Evolutionary conservation across 2,329 filamentous ascomycete genomes (phyloP).

Genomic region (Davidsoniella virescens): DNA sequence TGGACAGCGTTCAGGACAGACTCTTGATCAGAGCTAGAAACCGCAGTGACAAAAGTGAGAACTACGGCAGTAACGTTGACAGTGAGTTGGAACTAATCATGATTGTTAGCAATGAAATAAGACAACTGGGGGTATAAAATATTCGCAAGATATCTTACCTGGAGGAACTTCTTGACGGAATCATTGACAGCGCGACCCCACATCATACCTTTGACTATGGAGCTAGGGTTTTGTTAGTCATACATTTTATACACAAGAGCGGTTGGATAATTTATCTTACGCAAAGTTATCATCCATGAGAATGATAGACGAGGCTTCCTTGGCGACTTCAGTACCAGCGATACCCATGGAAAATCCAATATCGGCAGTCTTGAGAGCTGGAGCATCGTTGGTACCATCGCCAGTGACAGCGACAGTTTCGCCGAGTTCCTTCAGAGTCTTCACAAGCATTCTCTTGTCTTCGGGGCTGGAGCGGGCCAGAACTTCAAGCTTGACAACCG

Average conservation of each 20-base stretch:
- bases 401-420: constrained; percentile 44
- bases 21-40: constrained; percentile 31
- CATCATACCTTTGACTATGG: constrained; percentile 41
- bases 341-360: constrained; percentile 49
- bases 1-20: constrained; percentile 44
- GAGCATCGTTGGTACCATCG: constrained; percentile 46
- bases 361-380: constrained; percentile 43
- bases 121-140: not conserved
- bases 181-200: constrained; percentile 50
- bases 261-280: constrained; percentile 16
- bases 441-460: constrained; percentile 48
- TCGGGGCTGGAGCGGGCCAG: constrained; percentile 50
- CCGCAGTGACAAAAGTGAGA: constrained; percentile 41
- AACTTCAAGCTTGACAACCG: constrained; percentile 44
- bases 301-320: constrained; percentile 46
- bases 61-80: constrained; percentile 46
- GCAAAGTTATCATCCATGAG: constrained; percentile 39
- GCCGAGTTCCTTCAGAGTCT: constrained; percentile 42
- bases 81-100: constrained; percentile 37
- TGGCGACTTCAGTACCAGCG: constrained; percentile 44
- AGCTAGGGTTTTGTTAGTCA: constrained; percentile 6
- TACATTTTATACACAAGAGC: not conserved
- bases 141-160: constrained; percentile 20
- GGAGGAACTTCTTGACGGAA: constrained; percentile 46
- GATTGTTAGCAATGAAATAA: constrained; percentile 1